These are phyloP conservation scores for Daedaleopsis sinensis DNA, from an alignment of 768 basidiomycete genomes.

Conservation along the genomic window DNA sequence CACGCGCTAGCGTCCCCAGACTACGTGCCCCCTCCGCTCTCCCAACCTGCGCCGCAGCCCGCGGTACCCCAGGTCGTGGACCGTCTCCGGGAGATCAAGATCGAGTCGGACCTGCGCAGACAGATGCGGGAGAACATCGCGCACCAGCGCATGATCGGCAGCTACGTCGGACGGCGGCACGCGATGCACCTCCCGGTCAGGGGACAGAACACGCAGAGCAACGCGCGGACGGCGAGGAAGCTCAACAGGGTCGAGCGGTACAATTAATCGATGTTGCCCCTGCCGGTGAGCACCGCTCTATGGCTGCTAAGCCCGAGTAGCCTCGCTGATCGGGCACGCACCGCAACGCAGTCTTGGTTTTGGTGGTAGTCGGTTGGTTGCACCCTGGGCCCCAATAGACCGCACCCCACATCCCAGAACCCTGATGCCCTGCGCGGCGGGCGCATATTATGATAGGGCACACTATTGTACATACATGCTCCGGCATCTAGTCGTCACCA, in stretches of 20 bases:
- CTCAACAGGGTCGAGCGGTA: constrained; percentile 84
- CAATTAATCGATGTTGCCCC: constrained; percentile 28
- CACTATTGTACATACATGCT: constrained; percentile 26
- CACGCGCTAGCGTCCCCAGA: constrained; percentile 64
- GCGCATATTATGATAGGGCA: constrained; percentile 7
- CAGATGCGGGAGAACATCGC: constrained; percentile 89
- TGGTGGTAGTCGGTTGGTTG: background rate
- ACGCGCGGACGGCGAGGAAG: constrained; percentile 88
- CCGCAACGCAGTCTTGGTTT: background rate
- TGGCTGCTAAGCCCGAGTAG: background rate
- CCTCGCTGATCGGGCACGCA: background rate
- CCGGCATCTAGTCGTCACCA: constrained; percentile 73
- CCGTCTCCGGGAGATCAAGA: constrained; percentile 71
- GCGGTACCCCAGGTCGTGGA: constrained; percentile 42
- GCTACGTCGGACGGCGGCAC: constrained; percentile 90
- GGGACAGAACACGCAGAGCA: constrained; percentile 91
- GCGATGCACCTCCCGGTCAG: constrained; percentile 93
- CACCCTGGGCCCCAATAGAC: constrained; percentile 2
- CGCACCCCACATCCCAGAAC: background rate
- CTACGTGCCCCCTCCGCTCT: constrained; percentile 52
- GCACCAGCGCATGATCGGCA: constrained; percentile 92
- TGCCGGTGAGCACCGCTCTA: background rate
- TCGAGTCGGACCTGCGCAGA: constrained; percentile 86
- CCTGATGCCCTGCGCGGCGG: background rate
- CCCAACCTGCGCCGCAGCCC: constrained; percentile 34